phyloP scores from a whole-genome alignment of 73 alveolate species.

The Paraurostyla sp. region DNA sequence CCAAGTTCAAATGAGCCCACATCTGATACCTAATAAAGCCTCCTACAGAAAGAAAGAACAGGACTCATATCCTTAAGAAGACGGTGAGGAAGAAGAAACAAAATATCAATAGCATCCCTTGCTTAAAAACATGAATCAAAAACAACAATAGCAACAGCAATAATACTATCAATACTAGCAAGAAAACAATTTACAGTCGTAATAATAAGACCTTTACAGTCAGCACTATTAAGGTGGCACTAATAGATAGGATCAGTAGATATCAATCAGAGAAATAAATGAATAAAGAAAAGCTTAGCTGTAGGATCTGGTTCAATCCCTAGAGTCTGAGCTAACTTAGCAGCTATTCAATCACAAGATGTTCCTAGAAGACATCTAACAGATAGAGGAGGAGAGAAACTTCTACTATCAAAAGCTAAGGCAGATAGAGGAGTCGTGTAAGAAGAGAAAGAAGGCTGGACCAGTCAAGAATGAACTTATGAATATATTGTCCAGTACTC shows the following conservation, averaged over 20 bases:
- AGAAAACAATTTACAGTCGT: neutral
- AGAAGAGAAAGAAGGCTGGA: constrained; percentile 51
- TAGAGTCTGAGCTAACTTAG: constrained; percentile 78
- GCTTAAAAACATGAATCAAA: constrained; percentile 15
- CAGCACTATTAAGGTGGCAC: too few relatives aligned
- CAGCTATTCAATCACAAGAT: constrained; percentile 77
- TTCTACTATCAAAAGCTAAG: constrained; percentile 79
- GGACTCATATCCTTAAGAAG: neutral
- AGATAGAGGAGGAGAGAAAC: constrained; percentile 85
- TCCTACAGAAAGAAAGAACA: constrained; percentile 1
- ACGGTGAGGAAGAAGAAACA: constrained; percentile 39
- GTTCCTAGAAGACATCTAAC: constrained; percentile 77
- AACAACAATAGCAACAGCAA: neutral
- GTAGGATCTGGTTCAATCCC: constrained; percentile 73
- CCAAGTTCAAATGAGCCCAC: constrained; percentile 68
- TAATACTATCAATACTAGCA: constrained; percentile 1
- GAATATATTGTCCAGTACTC: constrained; percentile 68
- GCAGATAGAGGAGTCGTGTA: constrained; percentile 70
- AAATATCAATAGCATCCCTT: constrained; percentile 27
- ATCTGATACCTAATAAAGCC: constrained; percentile 75
- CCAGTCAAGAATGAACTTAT: constrained; percentile 63
- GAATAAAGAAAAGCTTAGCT: constrained; percentile 76
- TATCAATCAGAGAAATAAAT: constrained; percentile 48
- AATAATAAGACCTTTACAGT: neutral
- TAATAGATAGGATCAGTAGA: neutral